Evolutionary conservation across 192 early-diverging fungal species (phyloP), one percentile per base, ranked within the genome.

Genomic region (Backusella parvicylindrica): DNA sequence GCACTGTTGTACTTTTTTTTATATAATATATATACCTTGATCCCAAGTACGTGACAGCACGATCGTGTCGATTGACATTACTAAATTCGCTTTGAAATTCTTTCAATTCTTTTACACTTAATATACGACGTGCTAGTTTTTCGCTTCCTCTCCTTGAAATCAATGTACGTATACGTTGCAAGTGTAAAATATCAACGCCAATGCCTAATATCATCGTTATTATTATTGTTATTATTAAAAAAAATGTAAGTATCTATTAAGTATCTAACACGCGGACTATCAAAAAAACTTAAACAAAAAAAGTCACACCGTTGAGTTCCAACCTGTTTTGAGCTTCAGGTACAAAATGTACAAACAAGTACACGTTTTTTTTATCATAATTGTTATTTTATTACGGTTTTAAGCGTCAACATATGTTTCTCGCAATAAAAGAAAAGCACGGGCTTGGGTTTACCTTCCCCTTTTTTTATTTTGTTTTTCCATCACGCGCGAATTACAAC

Each of bases 101-200:
- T 73, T 80, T 21, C 32, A 70, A 43, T 36, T 85, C 84, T 31
- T 76, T 33, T 16, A 69, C 35, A 67, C 84, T 84, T 1, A 93
- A 78, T 26, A 96, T 91, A 1, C 91, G 81, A 16, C 81, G 84
- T 2, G 90, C 79, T 68, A 96, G 49, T 13, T 85, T 76, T 12
- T 84, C 82, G 6, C 33, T 77, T 11, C 81, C 76, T 6, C 82
- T 83, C 33, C 88, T 83, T 15, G 70, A 16, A 0, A 95, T 77
- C 5, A 95, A 75, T 1, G 75, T 38, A 9, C 68, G 74, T 31
- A 97, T 84, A 7, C 94, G 87, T 6, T 89, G 85, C 21, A 92
- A 56, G 69, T 89, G 89, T 28, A 95, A 75, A 37, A 95, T 89
- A 73, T 97, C 95, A 32, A 91, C 80, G 21, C 95, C 95, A 43